Evolutionary conservation across 1,284 basidiomycete species (phyloP), one percentile per base, ranked within the genome.

Genomic region (Golubevia pallescens): DNA sequence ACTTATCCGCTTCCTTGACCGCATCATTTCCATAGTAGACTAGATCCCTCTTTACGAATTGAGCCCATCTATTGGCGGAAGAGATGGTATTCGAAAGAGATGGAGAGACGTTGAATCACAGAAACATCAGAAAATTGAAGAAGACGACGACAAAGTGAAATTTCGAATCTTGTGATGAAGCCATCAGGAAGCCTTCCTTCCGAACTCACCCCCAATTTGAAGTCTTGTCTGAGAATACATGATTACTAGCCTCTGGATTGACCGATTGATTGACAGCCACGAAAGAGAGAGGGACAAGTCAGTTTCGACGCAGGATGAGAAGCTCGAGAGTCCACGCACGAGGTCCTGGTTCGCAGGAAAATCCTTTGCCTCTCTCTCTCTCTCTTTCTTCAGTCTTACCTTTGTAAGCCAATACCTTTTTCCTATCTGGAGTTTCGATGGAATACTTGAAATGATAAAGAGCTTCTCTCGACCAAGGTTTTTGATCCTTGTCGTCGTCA

Each of bases 381-480:
- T 38, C 34, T n/a, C n/a, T n/a, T n/a, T n/a, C n/a, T n/a, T n/a
- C n/a, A n/a, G n/a, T n/a, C n/a, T n/a, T n/a, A 38, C 34, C 34
- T 38, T 79, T 79, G 51, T 67, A 69, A 13, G 70, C 77, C 8
- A 79, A 66, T 1, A 73, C 62, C 14, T 23, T 32, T 28, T 66
- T 62, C 16, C 66, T 73, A 61, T 77, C 71, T 51, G 77, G 61
- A 1, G 71, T 67, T 52, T 75, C 64, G 58, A 80, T 77, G 61
- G 70, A 71, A 68, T 78, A 80, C 19, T 70, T 75, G 63, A 80
- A 80, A 38, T 75, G 62, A 60, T 71, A 80, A 8, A 73, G 62
- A 21, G 76, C 78, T 23, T 78, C 68, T 5, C 78, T 65, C 3
- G 63, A 53, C 78, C 78, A 80, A 19, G 63, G 63, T n/a, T n/a